Evolutionary conservation across 179 eudicot genomes (phyloP), one percentile per base, ranked within the genome.

Genomic region (Beta macrorhiza): DNA sequence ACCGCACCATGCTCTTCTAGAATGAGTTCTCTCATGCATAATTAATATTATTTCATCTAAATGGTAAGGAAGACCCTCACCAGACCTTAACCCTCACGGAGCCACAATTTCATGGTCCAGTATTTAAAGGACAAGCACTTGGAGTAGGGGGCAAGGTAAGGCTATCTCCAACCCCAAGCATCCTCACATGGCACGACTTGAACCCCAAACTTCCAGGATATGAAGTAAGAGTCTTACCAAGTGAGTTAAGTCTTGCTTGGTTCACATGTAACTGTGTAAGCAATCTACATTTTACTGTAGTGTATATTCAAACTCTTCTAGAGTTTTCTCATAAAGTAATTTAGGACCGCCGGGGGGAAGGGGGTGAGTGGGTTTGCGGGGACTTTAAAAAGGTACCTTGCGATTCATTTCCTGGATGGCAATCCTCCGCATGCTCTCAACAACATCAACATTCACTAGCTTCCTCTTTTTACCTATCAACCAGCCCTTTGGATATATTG

Each of bases 331-430:
- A 29, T 62, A 49, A 16, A 64, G 44, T 15, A 59, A 5, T 47
- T 7, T 67, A 15, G 2, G n/a, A 37, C 0, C 13, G 45, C 29
- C 8, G 45, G 45, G 37, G 0, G 12, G 51, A 1, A 19, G 14
- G 45, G 45, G 37, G 37, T 37, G 3, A 37, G 59, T 75, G 74
- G 70, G 37, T 3, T 57, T 19, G 55, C 42, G 42, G 3, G 42
- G 42, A 37, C 42, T 37, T 37, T 37, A 37, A 25, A 42, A 82
- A 67, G 78, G 22, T 65, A 95, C 98, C 98, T 95, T 95, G 82
- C 97, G 86, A 83, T 95, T 95, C 98, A 95, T 95, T 88, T 95
- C 98, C 81, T 92, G 98, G 14, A 95, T 85, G 52, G 98, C 98
- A 64, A 93, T 95, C 77, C 98, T 90, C 16, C 98, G 84, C 98